Conservation (phyloP, 2,329 filamentous ascomycete genomes). For the Calonectria pseudoreteaudii region DNA sequence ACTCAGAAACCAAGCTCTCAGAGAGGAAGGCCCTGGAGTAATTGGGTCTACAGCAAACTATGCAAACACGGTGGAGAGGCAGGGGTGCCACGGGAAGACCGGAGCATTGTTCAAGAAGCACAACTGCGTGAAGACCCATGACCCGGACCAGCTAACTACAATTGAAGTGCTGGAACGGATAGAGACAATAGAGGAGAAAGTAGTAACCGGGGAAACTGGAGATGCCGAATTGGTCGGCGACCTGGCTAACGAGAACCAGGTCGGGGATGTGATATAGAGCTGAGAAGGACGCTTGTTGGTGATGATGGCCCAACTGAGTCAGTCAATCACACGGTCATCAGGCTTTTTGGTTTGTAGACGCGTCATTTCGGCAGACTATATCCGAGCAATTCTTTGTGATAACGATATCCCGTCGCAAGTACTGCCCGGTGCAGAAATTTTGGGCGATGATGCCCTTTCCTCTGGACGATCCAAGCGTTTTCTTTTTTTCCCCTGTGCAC, state of each 20-base stretch:
- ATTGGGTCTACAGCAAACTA: neutral
- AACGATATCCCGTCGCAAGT: neutral
- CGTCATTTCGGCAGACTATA: slow-evolving; percentile 2
- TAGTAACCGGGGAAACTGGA: too few species aligned
- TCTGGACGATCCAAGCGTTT: neutral
- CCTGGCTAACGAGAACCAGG: neutral
- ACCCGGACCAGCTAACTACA: neutral
- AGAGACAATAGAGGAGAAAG: neutral
- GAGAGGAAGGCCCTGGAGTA: neutral
- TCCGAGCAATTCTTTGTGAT: neutral
- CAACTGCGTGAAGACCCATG: neutral
- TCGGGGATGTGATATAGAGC: neutral
- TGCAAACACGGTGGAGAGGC: too few species aligned
- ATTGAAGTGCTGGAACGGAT: neutral
- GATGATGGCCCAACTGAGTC: neutral
- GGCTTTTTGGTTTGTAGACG: neutral
- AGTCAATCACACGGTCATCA: neutral
- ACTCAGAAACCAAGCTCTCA: neutral
- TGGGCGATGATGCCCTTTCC: neutral
- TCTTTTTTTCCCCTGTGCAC: neutral
- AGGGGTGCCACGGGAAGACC: neutral
- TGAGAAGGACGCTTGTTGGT: neutral
- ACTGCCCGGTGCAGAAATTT: neutral
- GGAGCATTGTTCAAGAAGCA: neutral
- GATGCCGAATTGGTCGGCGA: neutral